Percentiles rank a stretch among this genome's conserved stretches.
These are phyloP conservation scores for Claviceps pazoutovae DNA, from an alignment of 2,329 filamentous ascomycete species.

Conservation along the genomic window DNA sequence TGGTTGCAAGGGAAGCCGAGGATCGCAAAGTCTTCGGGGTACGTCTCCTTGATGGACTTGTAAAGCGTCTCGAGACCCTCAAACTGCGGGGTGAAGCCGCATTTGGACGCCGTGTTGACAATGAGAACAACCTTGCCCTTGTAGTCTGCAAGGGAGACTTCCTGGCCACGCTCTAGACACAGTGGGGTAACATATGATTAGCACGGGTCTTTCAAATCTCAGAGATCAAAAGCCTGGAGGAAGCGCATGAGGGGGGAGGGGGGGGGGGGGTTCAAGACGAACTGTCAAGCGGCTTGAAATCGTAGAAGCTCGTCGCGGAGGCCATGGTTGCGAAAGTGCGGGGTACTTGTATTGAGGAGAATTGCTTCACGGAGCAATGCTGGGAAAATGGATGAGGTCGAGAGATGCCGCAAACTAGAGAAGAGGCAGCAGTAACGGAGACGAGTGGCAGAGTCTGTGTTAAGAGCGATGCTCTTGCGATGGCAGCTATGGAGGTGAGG, in stretches of 20 bases:
- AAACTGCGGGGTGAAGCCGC: slow-evolving; percentile 96
- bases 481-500: slow-evolving; percentile 2
- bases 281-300: slow-evolving; percentile 77
- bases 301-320: slow-evolving; percentile 48
- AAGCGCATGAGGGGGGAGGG: background rate
- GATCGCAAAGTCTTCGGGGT: slow-evolving; percentile 68
- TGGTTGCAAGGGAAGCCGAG: slow-evolving; percentile 98
- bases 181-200: slow-evolving; percentile 5
- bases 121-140: slow-evolving; percentile 88
- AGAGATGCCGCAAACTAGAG: background rate
- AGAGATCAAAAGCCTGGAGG: background rate
- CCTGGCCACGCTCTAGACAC: slow-evolving; percentile 40
- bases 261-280: slow-evolving; percentile 9
- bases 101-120: slow-evolving; percentile 97
- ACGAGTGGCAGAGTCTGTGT: background rate
- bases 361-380: background rate
- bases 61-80: slow-evolving; percentile 81
- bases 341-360: background rate
- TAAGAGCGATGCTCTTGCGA: slow-evolving; percentile 3
- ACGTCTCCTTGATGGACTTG: slow-evolving; percentile 54
- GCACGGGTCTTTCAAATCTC: background rate
- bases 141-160: slow-evolving; percentile 56
- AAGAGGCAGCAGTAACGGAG: background rate
- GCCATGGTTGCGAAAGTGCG: slow-evolving; percentile 19
- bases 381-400: background rate